Base-by-base conservation (phyloP, 768 basidiomycete species). In the Pulveroboletus sp. region DNA sequence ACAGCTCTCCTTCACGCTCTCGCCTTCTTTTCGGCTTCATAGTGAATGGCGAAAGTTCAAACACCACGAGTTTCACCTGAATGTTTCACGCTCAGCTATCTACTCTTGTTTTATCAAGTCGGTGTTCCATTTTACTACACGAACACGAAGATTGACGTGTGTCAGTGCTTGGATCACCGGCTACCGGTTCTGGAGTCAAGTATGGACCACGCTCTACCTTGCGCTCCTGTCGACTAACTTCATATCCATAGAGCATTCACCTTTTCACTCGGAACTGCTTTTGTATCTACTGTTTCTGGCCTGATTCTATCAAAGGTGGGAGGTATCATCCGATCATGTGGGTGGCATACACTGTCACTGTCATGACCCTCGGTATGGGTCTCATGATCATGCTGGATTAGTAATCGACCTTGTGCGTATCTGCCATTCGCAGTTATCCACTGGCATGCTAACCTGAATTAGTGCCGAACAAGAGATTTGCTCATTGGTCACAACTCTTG, bases 61-160 rank as follows among this genome's bases (percentile, higher is more conserved):
- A 21, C 9, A 3, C 4, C 12, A 7, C 11, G 24, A 21, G 11
- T 1, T 15, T 21, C 17, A 15, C 36, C 56, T 56, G 24, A 56
- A 24, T 33, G 1, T 5, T 36, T 6, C 1, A 6, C 21, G 9
- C 6, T 10, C n/a, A 66, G 65, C 60, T 89, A 89, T 57, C 73
- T 91, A 7, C 88, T 89, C 1, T 62, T 90, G 3, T 92, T 85
- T 62, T 92, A 76, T 67, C 89, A 92, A 70, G 64, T 66, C 30
- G 12, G 45, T 32, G n/a, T n/a, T 27, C 7, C 14, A 3, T 3
- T 11, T 11, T 24, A 6, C 3, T 41, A 9, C 27, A 12, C 8
- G 21, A 11, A 8, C 7, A n/a, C 11, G 8, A 31, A 9, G 46
- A 17, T 52, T 61, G 49, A 66, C 39, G 18, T 50, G 37, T 2